Conservation (phyloP, 1,284 basidiomycete genomes). For the Trametes pubescens region DNA sequence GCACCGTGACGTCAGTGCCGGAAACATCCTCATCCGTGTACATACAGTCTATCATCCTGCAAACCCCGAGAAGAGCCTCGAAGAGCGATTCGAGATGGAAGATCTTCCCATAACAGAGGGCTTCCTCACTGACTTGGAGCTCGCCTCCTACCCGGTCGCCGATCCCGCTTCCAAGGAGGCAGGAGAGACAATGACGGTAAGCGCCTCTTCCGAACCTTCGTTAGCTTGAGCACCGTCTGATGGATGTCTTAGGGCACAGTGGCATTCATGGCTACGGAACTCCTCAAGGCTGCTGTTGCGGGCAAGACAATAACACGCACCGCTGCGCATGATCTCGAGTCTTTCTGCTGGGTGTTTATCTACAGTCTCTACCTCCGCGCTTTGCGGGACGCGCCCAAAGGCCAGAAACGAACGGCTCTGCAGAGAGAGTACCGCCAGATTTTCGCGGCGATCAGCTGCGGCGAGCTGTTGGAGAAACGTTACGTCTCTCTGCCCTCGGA, state of each 20-base stretch:
- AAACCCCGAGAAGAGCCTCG: not conserved
- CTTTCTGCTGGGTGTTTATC: constrained; percentile 1
- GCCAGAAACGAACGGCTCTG: not conserved
- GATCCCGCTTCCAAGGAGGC: not conserved
- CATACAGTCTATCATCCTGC: not conserved
- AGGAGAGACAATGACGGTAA: not conserved
- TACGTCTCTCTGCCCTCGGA: too few relatives aligned
- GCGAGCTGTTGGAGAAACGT: not conserved
- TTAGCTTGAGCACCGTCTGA: not conserved
- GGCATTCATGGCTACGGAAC: not conserved
- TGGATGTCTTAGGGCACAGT: not conserved
- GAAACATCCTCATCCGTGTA: not conserved
- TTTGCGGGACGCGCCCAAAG: not conserved
- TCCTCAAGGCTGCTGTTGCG: not conserved
- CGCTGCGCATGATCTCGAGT: not conserved
- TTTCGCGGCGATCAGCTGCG: not conserved
- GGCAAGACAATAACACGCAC: not conserved
- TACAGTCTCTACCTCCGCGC: not conserved
- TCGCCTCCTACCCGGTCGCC: not conserved
- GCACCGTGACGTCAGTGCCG: constrained; percentile 6
- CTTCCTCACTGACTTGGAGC: constrained; percentile 7
- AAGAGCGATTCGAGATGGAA: not conserved
- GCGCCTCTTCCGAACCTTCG: not conserved
- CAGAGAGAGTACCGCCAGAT: not conserved
- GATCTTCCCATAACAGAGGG: not conserved